Conservation (phyloP, 2,329 filamentous ascomycete species). For the Cercospora janseana region DNA sequence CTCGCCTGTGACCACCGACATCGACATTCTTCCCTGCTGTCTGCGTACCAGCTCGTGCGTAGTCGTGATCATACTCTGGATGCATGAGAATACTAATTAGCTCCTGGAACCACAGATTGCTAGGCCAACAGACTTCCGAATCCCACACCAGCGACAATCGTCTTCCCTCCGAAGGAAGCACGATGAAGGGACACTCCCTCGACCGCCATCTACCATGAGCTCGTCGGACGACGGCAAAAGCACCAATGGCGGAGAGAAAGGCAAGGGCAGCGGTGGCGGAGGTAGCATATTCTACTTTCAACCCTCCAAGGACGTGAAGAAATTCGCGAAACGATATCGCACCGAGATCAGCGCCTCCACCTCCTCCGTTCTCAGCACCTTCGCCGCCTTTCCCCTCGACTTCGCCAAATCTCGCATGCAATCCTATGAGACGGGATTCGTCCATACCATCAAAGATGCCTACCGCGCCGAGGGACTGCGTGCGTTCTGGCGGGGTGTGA, state of each 20-base stretch:
- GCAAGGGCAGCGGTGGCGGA: not conserved
- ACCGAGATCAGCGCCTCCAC: conserved; percentile 76
- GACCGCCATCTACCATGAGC: conserved; percentile 11
- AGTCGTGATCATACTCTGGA: not conserved
- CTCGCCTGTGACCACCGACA: conserved; percentile 4
- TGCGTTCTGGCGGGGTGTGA: conserved; percentile 58
- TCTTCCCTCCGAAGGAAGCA: conserved; percentile 1
- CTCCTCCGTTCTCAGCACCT: conserved; percentile 74
- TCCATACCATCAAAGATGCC: conserved; percentile 71
- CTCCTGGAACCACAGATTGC: conserved; percentile 5
- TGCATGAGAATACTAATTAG: not conserved
- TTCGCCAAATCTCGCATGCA: conserved; percentile 90
- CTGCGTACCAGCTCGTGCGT: not conserved
- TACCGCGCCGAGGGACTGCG: conserved; percentile 58
- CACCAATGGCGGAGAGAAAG: not conserved
- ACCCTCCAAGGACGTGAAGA: conserved; percentile 44
- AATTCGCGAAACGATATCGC: conserved; percentile 71
- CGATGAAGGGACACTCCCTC: conserved; percentile 9
- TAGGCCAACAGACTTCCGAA: not conserved
- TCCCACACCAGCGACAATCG: not conserved
- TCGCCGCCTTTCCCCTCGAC: conserved; percentile 80
- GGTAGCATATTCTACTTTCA: conserved; percentile 30
- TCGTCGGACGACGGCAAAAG: conserved; percentile 7
- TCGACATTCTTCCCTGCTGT: conserved; percentile 1
- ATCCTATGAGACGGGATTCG: conserved; percentile 56